Evolutionary conservation across 2,329 filamentous ascomycete species (phyloP), one percentile per base, ranked within the genome.

Genomic region (Fusarium sp.): DNA sequence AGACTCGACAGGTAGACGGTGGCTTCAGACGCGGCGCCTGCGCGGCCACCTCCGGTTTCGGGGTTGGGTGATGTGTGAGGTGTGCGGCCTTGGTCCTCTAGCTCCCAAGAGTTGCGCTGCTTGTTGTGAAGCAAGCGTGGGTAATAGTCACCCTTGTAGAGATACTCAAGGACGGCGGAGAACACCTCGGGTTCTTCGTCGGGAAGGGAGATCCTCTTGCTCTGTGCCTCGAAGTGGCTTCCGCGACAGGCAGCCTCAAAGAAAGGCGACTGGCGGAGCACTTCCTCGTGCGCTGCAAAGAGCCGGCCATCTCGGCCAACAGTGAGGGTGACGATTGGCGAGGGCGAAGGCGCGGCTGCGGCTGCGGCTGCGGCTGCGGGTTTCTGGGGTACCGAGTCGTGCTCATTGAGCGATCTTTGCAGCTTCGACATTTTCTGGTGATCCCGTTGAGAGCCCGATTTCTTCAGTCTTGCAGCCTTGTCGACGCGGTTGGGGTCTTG

Each of bases 121-220:
- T 91, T 92, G 85, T 91, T 91, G 77, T 92, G 91, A 69, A 96
- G 74, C 80, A 97, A 84, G 77, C 92, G 91, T 53, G 93, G 93
- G 77, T 91, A 95, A 80, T 96, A 97, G 84, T 96, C 93, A 68
- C 91, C 92, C 82, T 96, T 96, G 88, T 97, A 97, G 68, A 97
- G 87, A 77, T 93, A 97, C 82, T 97, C 93, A 80, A 97, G 92
- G 72, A 97, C 83, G 72, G 90, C 93, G 75, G 92, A 96, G 78
- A 97, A 91, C 76, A 96, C 86, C 82, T 96, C 93, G 69, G 93
- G 92, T 81, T 96, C 92, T 84, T 91, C 89, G 72, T 86, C 82
- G 65, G 82, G 82, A 72, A 85, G 90, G 82, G 82, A 90, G 82
- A 86, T 89, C 77, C 86, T 92, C 86, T 86, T 91, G 85, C 81